Percentiles rank a stretch among this genome's conserved stretches.
Conservation (phyloP, 1,284 basidiomycete species). For the Ustilago hordei region DNA sequence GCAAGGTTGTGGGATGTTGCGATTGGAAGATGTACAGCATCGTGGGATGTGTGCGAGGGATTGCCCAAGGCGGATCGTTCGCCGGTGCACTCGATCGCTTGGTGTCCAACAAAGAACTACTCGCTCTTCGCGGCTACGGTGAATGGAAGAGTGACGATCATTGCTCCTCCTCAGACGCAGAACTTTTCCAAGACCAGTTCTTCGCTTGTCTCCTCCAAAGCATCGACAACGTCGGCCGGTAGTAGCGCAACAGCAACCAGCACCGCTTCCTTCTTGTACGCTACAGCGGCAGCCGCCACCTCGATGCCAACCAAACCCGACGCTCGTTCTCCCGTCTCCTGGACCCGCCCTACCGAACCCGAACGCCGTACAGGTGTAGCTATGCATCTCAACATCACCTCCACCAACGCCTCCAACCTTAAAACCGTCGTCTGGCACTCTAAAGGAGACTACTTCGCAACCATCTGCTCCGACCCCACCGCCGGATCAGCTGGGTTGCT, state of each 20-base stretch:
- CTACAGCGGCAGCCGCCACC: slow-evolving; percentile 54
- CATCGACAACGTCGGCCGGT: slow-evolving; percentile 56
- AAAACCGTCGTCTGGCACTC: slow-evolving; percentile 93
- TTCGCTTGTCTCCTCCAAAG: slow-evolving; percentile 65
- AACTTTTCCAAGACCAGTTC: slow-evolving; percentile 71
- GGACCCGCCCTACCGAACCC: slow-evolving; percentile 72
- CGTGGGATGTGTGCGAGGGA: slow-evolving; percentile 78
- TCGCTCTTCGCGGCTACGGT: slow-evolving; percentile 81
- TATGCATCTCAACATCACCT: slow-evolving; percentile 55
- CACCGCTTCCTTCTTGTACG: slow-evolving; percentile 58
- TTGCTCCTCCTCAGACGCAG: slow-evolving; percentile 77
- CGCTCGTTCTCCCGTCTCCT: slow-evolving; percentile 71
- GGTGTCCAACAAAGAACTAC: slow-evolving; percentile 90
- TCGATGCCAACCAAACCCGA: slow-evolving; percentile 44
- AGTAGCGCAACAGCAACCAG: slow-evolving; percentile 53
- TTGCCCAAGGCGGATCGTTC: slow-evolving; percentile 57
- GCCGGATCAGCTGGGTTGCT: slow-evolving; percentile 81
- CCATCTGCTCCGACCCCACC: slow-evolving; percentile 75
- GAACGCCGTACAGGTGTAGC: slow-evolving; percentile 73
- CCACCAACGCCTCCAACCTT: slow-evolving; percentile 76
- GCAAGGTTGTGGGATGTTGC: slow-evolving; percentile 94
- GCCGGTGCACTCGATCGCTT: slow-evolving; percentile 84
- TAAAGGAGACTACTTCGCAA: slow-evolving; percentile 94
- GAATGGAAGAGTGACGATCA: slow-evolving; percentile 77
- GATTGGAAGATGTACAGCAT: slow-evolving; percentile 88